Conservation (phyloP, 208 protist species). For the Acanthamoeba sp. region DNA sequence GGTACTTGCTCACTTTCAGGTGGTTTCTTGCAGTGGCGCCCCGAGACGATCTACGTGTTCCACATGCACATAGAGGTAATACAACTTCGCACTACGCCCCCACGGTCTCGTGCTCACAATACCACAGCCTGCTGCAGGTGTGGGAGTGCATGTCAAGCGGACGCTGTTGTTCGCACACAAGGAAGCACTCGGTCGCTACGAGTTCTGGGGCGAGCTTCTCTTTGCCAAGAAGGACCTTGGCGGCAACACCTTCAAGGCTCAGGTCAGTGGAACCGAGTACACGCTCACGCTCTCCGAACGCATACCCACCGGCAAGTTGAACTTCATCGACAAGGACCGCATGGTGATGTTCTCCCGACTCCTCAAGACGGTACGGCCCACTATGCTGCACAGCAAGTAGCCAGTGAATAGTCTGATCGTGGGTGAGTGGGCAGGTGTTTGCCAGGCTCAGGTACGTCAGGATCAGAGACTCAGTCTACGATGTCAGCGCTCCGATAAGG, state of each 20-base stretch:
- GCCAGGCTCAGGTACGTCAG: background rate
- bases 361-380: background rate
- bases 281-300: background rate
- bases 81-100: background rate
- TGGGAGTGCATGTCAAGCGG: background rate
- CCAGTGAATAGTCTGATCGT: background rate
- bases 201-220: background rate
- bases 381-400: background rate
- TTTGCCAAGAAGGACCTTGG: background rate
- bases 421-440: background rate
- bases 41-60: background rate
- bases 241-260: background rate
- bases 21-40: background rate
- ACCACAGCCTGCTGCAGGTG: background rate
- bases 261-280: background rate
- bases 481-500: background rate
- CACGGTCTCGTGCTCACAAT: background rate
- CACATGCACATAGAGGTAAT: constrained; percentile 6
- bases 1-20: too few relatives aligned
- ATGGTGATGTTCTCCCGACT: background rate
- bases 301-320: background rate
- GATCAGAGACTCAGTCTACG: background rate
- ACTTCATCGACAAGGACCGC: background rate
- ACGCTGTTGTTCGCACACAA: background rate
- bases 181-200: background rate